Base-by-base conservation (phyloP, 352 stramenopile genomes). In the Globisporangium iwayamae region DNA sequence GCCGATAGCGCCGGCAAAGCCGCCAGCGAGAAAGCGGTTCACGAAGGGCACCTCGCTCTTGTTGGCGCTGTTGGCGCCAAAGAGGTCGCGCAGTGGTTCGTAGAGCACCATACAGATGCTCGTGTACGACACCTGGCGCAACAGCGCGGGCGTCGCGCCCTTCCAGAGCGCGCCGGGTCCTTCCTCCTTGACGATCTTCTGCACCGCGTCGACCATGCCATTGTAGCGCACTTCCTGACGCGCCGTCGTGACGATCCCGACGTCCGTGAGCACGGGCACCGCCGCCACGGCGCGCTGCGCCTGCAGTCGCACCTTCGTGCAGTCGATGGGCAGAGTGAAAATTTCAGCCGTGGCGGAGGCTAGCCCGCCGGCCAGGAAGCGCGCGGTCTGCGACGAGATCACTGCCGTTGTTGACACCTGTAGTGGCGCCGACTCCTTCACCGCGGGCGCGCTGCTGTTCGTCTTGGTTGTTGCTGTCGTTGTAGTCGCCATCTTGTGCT, bases 61-160 rank as follows among this genome's bases (percentile, higher is more conserved):
- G 22, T 65, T 46, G 11, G 57, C 60, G 32, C 60, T 71, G 48
- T 81, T 86, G 9, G 81, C 80, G 34, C 77, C 80, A 52, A 90
- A 90, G 20, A 87, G 65, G 57, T 96, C 87, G 45, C 86, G 83
- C 56, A 96, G 60, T 9, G 86, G 87, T 60, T 94, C 82, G 70
- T 96, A 96, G 6, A 94, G 72, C 48, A 92, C 79, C 79, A 94
- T 93, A 56, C 75, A 90, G 60, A 93, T 86, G 70, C 86, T 95
- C 58, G 85, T 93, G 72, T 94, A 96, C 65, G 81, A 88, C 25
- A 96, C 83, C 67, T 96, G 87, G 30, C 87, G 83, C 65, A 93
- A 63, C 18, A 96, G 74, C n/a, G 87, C 87, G 0, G 86, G 84
- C 20, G 74, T 89, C 18, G 75, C 76, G 10, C 87, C 87, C 39